A percentile compares a stretch with the other conserved stretches of the same genome.
These are phyloP conservation scores for Myriosclerotinia curreyana DNA, from an alignment of 2,329 filamentous ascomycete species.

Conservation along the genomic window DNA sequence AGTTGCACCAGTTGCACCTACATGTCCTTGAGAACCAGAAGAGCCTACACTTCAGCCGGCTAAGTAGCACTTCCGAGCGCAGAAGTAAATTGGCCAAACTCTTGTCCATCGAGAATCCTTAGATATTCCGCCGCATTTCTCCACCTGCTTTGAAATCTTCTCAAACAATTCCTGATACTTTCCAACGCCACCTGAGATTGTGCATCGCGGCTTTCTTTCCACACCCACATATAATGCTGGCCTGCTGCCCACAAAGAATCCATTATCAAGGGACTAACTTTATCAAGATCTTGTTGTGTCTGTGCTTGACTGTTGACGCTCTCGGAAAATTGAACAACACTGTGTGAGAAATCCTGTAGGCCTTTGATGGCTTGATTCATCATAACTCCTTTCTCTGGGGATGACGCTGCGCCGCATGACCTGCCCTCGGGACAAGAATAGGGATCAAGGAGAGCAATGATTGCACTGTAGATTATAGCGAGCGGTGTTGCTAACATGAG, in stretches of 20 bases:
- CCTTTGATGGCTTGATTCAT: slow-evolving; percentile 40
- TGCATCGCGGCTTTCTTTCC: slow-evolving; percentile 41
- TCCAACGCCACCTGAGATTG: slow-evolving; percentile 37
- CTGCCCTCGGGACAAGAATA: slow-evolving; percentile 39
- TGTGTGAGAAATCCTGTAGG: slow-evolving; percentile 37
- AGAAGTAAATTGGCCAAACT: slow-evolving; percentile 40
- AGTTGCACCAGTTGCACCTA: background rate
- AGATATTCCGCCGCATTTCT: slow-evolving; percentile 42
- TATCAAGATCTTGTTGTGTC: slow-evolving; percentile 33
- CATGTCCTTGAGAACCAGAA: background rate
- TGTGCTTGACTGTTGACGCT: slow-evolving; percentile 32
- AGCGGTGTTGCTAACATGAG: slow-evolving; percentile 33
- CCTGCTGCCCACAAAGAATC: slow-evolving; percentile 43
- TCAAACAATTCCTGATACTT: slow-evolving; percentile 37
- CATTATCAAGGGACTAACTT: slow-evolving; percentile 41
- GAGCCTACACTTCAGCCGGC: background rate
- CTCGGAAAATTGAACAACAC: slow-evolving; percentile 37
- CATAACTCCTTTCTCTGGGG: slow-evolving; percentile 36
- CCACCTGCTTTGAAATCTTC: slow-evolving; percentile 40
- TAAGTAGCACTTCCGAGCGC: slow-evolving; percentile 29
- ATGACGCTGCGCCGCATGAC: slow-evolving; percentile 11
- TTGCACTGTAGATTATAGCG: slow-evolving; percentile 35
- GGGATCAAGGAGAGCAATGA: slow-evolving; percentile 41
- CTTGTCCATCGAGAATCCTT: slow-evolving; percentile 41
- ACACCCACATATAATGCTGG: slow-evolving; percentile 42